phyloP scores from a whole-genome alignment of 1,139 yeast species.

The Geotrichum carabidarum region DNA sequence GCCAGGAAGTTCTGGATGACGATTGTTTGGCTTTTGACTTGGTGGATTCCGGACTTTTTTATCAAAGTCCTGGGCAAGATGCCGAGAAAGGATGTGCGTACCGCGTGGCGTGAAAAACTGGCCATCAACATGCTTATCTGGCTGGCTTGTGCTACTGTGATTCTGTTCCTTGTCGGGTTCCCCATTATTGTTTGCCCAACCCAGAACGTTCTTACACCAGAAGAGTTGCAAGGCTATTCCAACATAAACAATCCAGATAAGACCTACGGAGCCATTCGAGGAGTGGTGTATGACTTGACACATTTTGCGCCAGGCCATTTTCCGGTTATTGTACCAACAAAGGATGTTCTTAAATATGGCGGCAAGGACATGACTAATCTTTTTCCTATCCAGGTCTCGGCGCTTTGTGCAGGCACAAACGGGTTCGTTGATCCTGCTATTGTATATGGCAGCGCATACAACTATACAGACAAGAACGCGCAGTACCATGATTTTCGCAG shows the following conservation, averaged over 20 bases:
- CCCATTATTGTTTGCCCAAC: slow-evolving; percentile 41
- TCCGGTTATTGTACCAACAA: slow-evolving; percentile 38
- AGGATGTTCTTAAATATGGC: slow-evolving; percentile 37
- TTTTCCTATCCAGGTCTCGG: slow-evolving; percentile 41
- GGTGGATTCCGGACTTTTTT: slow-evolving; percentile 40
- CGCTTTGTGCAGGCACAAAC: slow-evolving; percentile 37
- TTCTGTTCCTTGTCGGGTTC: slow-evolving; percentile 40
- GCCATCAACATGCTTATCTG: slow-evolving; percentile 43
- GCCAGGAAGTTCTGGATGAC: slow-evolving; percentile 38
- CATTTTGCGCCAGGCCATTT: slow-evolving; percentile 40
- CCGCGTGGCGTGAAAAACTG: slow-evolving; percentile 43
- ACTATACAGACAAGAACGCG: slow-evolving; percentile 39
- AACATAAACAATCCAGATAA: slow-evolving; percentile 32
- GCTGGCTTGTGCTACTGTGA: slow-evolving; percentile 37
- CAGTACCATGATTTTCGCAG: slow-evolving; percentile 41
- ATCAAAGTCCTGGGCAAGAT: slow-evolving; percentile 34
- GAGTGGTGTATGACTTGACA: slow-evolving; percentile 40
- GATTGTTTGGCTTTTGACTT: slow-evolving; percentile 38
- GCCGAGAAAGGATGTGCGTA: slow-evolving; percentile 37
- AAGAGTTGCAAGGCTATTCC: slow-evolving; percentile 36
- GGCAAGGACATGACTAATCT: slow-evolving; percentile 38
- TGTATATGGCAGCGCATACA: slow-evolving; percentile 36
- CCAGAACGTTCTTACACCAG: slow-evolving; percentile 37
- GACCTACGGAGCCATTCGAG: slow-evolving; percentile 38
- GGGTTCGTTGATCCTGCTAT: slow-evolving; percentile 35